Percentiles rank a stretch among this genome's conserved stretches.
phyloP scores from a whole-genome alignment of 2,329 filamentous ascomycete genomes.

The Fusarium avenaceum region DNA sequence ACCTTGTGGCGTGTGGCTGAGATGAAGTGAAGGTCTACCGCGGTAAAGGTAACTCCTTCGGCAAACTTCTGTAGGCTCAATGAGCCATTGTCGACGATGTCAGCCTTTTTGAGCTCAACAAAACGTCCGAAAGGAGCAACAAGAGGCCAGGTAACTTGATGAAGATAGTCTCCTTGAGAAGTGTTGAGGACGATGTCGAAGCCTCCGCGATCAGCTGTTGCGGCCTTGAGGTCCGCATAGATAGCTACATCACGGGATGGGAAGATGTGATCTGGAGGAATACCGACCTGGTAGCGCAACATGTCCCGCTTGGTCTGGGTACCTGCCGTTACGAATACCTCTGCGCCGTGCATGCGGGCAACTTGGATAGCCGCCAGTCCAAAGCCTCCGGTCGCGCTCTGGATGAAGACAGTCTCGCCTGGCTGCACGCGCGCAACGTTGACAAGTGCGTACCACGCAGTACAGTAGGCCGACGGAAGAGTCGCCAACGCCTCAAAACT shows the following conservation, averaged over 20 bases:
- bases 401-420: conserved; percentile 50
- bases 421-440: conserved; percentile 17
- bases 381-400: conserved; percentile 28
- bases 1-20: neutral
- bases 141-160: conserved; percentile 49
- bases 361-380: conserved; percentile 44
- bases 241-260: conserved; percentile 47
- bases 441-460: conserved; percentile 9
- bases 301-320: conserved; percentile 48
- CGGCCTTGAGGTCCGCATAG: conserved; percentile 36
- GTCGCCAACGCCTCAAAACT: neutral
- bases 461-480: neutral
- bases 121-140: conserved; percentile 52
- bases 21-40: conserved; percentile 18
- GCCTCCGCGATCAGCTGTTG: conserved; percentile 32
- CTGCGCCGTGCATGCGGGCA: conserved; percentile 35
- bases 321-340: conserved; percentile 52
- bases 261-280: conserved; percentile 51
- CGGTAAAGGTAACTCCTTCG: conserved; percentile 11
- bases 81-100: conserved; percentile 40
- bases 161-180: conserved; percentile 47
- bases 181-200: conserved; percentile 50
- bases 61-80: conserved; percentile 53
- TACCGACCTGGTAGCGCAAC: conserved; percentile 45
- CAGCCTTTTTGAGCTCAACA: conserved; percentile 53